Evolutionary conservation across 371 early-diverging fungal species (phyloP), one percentile per base, ranked within the genome.

Genomic region (Mucor piriformis): DNA sequence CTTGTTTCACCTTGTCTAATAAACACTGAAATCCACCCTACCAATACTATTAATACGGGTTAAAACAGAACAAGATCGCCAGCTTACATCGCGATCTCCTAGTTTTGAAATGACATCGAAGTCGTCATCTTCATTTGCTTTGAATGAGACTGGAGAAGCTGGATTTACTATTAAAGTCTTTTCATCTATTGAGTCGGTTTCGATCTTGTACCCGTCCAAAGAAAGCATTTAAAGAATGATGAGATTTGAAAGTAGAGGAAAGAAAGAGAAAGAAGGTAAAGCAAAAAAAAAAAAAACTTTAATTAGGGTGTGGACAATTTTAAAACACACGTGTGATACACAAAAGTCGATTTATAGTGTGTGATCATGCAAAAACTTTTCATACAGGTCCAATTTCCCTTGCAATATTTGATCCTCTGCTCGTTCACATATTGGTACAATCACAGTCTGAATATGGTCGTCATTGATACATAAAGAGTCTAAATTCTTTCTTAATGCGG

Each of bases 1-100:
- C 76, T 3, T 63, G 50, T 61, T 79, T 79, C 12, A 79, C 79
- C 61, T 74, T 74, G 37, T 79, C 76, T 25, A 78, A 56, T 40
- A 79, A 40, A 54, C 70, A 67, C 27, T 67, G 69, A 37, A 78
- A 66, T 13, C 79, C 79, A 38, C 67, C 63, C 79, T 76, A 50
- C 8, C 29, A 29, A 1, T 8, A 29, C 29, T 29, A 6, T 0
- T 29, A 6, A 29, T 29, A 29, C 8, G 8, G 8, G 1, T 8
- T 1, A 29, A 29, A 29, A 29, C 29, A 29, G 4, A 0, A 29
- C 6, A 29, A 29, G 29, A 29, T 29, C 8, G 29, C 29, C 8
- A 8, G 29, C 29, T 8, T 64, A 64, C 64, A 42, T 64, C 64
- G 11, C 61, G 54, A 54, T 66, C 53, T 33, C 42, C 43, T 44